phyloP scores from a whole-genome alignment of 2,329 filamentous ascomycete genomes.

The Cladosporium austrohemisphaericum region DNA sequence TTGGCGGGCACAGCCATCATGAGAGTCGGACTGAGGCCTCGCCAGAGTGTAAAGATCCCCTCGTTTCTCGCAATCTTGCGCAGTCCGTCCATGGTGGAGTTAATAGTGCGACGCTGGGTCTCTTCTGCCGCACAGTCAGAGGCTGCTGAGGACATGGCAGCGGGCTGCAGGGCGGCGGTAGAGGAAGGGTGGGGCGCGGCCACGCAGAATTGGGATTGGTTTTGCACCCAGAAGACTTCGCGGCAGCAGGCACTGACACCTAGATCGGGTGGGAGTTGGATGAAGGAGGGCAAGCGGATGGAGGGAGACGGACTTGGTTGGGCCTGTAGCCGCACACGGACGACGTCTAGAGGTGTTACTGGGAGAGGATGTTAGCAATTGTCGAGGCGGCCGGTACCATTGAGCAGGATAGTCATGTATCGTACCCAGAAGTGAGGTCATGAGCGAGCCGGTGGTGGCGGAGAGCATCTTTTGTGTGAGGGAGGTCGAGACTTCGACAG shows the following conservation, averaged over 20 bases:
- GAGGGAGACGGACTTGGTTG: conserved; percentile 60
- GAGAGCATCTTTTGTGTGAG: conserved; percentile 90
- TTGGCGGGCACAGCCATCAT: conserved; percentile 93
- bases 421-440: conserved; percentile 85
- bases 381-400: not conserved
- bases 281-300: conserved; percentile 51
- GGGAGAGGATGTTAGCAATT: conserved; percentile 12
- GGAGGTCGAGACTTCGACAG: conserved; percentile 64
- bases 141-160: conserved; percentile 39
- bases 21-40: conserved; percentile 88
- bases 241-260: conserved; percentile 93
- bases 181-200: conserved; percentile 47
- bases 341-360: conserved; percentile 96
- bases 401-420: too few species aligned
- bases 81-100: conserved; percentile 85
- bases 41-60: conserved; percentile 80
- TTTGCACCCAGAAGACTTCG: conserved; percentile 94
- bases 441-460: conserved; percentile 81
- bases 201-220: conserved; percentile 75
- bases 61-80: conserved; percentile 94
- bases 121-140: conserved; percentile 84
- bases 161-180: conserved; percentile 26
- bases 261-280: conserved; percentile 73
- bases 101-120: conserved; percentile 76
- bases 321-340: conserved; percentile 89